phyloP scores from a whole-genome alignment of 2,329 filamentous ascomycete species.

The Elsinoe perseae region DNA sequence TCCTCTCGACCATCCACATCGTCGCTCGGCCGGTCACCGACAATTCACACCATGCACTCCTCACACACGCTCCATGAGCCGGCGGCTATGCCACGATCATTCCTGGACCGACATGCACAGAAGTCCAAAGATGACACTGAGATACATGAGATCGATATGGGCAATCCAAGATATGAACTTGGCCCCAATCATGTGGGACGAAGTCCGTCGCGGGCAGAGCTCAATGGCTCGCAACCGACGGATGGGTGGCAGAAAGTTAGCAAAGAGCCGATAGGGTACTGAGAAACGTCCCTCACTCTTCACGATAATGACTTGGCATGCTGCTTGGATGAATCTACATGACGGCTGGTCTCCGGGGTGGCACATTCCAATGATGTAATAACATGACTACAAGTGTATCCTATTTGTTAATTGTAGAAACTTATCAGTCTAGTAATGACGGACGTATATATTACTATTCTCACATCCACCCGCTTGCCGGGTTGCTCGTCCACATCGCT shows the following conservation, averaged over 20 bases:
- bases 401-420: not conserved
- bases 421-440: conserved; percentile 1
- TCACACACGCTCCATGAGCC: conserved; percentile 14
- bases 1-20: conserved; percentile 18
- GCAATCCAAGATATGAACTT: conserved; percentile 18
- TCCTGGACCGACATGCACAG: conserved; percentile 21
- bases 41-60: conserved; percentile 16
- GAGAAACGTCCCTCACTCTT: not conserved
- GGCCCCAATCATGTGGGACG: conserved; percentile 1
- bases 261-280: conserved; percentile 13
- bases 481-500: no score
- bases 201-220: conserved; percentile 2
- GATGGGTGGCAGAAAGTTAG: not conserved
- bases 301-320: conserved; percentile 7
- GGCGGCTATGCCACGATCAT: conserved; percentile 17
- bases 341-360: conserved; percentile 10
- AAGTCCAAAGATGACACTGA: conserved; percentile 15
- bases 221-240: conserved; percentile 13
- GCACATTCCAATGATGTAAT: conserved; percentile 4
- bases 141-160: conserved; percentile 16
- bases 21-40: conserved; percentile 21
- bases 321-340: conserved; percentile 9
- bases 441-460: conserved; percentile 6
- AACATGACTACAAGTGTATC: not conserved
- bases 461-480: not conserved